A percentile compares a stretch with the other conserved stretches of the same genome.
phyloP scores from a whole-genome alignment of 2,329 filamentous ascomycete genomes.

The Colletotrichum cordylinicola region DNA sequence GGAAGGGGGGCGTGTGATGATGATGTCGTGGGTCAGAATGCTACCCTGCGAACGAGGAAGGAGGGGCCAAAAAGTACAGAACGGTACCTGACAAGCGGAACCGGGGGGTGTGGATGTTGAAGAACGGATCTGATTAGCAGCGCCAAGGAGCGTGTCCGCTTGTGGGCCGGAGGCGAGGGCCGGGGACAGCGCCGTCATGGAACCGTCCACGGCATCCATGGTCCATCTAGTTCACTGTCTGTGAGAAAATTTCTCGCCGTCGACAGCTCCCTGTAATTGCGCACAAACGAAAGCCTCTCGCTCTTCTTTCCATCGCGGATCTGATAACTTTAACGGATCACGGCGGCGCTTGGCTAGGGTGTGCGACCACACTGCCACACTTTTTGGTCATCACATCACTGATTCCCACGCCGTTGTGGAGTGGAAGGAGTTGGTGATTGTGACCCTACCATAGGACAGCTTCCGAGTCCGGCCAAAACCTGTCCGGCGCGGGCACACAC shows the following conservation, averaged over 20 bases:
- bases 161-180: slow-evolving; percentile 9
- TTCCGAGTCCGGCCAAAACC: neutral
- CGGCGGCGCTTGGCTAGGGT: neutral
- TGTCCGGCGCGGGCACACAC: neutral
- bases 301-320: neutral
- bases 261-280: neutral
- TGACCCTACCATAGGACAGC: neutral
- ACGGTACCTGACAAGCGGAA: slow-evolving; percentile 5
- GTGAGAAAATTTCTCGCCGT: neutral
- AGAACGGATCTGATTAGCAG: slow-evolving; percentile 18
- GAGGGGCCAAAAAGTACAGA: neutral
- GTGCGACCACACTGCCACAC: neutral
- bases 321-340: slow-evolving; percentile 17
- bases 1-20: neutral
- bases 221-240: neutral
- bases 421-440: neutral
- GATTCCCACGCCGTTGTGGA: neutral
- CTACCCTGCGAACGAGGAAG: neutral
- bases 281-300: neutral
- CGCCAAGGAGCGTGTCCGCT: slow-evolving; percentile 10
- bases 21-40: slow-evolving; percentile 11
- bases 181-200: neutral
- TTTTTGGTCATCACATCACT: neutral
- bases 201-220: neutral
- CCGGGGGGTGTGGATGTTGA: neutral